These are phyloP conservation scores for Geosiphon pyriformis DNA, from an alignment of 192 early-diverging fungal genomes.

Conservation along the genomic window DNA sequence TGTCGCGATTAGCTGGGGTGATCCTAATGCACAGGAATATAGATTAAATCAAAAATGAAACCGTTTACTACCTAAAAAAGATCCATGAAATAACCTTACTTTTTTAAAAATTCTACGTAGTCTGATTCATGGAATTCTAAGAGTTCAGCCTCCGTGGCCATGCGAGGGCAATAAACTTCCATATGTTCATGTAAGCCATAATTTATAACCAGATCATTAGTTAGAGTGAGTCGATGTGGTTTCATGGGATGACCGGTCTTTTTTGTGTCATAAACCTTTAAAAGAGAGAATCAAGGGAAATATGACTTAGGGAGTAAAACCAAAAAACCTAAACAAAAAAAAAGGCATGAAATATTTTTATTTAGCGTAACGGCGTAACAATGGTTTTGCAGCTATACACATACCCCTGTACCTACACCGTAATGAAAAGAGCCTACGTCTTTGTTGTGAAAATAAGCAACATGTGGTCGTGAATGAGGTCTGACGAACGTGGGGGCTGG, in stretches of 20 bases:
- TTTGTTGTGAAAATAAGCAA: slow-evolving; percentile 73
- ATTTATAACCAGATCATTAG: slow-evolving; percentile 88
- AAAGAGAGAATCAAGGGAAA: neutral
- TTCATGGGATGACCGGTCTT: slow-evolving; percentile 77
- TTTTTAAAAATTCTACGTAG: slow-evolving; percentile 93
- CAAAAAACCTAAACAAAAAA: neutral
- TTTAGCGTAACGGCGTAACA: neutral
- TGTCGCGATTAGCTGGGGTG: slow-evolving; percentile 65
- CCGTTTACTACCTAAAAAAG: neutral
- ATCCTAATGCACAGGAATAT: slow-evolving; percentile 39
- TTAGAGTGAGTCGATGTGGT: slow-evolving; percentile 89
- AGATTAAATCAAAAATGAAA: slow-evolving; percentile 11
- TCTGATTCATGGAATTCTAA: slow-evolving; percentile 92
- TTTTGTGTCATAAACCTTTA: neutral
- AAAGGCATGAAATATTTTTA: neutral
- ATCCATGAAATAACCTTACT: slow-evolving; percentile 41
- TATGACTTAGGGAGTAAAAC: neutral
- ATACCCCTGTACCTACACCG: slow-evolving; percentile 40
- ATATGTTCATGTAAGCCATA: slow-evolving; percentile 91
- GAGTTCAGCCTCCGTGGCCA: slow-evolving; percentile 85
- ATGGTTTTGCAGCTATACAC: neutral
- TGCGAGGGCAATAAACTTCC: slow-evolving; percentile 78
- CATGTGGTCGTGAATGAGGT: slow-evolving; percentile 56
- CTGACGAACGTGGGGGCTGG: slow-evolving; percentile 13
- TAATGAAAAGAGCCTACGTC: slow-evolving; percentile 79